Evolutionary conservation across 345 rosid species (phyloP), one percentile per base, ranked within the genome.

Genomic region (Dipteronia sinensis): DNA sequence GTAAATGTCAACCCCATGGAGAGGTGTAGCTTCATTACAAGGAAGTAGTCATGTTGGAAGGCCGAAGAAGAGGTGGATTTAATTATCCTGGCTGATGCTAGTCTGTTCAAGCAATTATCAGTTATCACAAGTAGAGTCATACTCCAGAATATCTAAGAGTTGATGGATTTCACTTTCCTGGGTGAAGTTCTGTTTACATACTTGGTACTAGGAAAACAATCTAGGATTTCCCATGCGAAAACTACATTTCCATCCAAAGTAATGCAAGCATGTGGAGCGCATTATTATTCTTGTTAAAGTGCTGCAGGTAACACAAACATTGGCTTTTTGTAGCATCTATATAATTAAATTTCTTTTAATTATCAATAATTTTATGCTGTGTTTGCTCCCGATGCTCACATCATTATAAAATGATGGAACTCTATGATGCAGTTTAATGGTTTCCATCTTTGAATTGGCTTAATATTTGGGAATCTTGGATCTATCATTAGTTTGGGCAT

Each of bases 201-300:
- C 34, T 31, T 31, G 34, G 34, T 31, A 31, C 34, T 31, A 31
- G 34, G 34, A 31, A 31, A 31, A 31, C 34, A 31, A 31, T 31
- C 34, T 31, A 31, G 34, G 34, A 31, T 31, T 4, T 31, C 34
- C 34, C 34, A 31, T 31, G 34, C 34, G 34, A 31, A 31, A 31
- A 31, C 34, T 31, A 31, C 34, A 31, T 31, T 4, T 31, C 34
- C 34, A 4, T 31, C 34, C 6, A 31, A 31, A 31, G 34, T 31
- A 31, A 3, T 31, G 99, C 63, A 96, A 96, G 87, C 99, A 96
- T 77, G 99, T 97, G 0, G 99, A 96, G 77, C 93, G 99, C 74
- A 83, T 96, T 79, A 91, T 96, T 82, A 94, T 96, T 70, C 95
- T 97, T 62, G 95, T 93, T 79, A 98, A 97, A 90, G 94, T 97